Percentiles rank a stretch among this genome's conserved stretches.
phyloP scores from a whole-genome alignment of 169 alveolate genomes.

The Blepharisma undulans region DNA sequence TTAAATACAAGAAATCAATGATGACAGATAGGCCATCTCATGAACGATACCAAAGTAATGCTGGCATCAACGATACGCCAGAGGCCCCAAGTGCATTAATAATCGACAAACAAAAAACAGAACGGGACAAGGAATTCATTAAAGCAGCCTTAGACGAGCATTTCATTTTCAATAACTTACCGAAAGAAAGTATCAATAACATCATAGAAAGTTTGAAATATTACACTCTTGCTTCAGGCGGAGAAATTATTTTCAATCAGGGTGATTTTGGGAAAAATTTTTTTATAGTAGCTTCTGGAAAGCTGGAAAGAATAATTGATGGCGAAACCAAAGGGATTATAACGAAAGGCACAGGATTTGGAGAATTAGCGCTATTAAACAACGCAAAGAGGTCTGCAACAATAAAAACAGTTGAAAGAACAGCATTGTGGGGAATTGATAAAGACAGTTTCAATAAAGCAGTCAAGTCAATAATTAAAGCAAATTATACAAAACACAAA shows the following conservation, averaged over 20 bases:
- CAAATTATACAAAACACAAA: slow-evolving; percentile 88
- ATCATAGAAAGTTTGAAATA: not conserved
- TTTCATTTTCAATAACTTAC: slow-evolving; percentile 16
- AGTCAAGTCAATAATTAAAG: not conserved
- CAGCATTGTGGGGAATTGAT: slow-evolving; percentile 93
- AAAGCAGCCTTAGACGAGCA: not conserved
- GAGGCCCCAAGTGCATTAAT: slow-evolving; percentile 29
- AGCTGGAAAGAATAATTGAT: slow-evolving; percentile 86
- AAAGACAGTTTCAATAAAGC: slow-evolving; percentile 85
- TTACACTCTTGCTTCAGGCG: not conserved
- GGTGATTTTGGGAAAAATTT: slow-evolving; percentile 1
- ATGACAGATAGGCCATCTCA: not conserved
- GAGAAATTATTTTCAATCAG: not conserved
- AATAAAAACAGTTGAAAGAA: slow-evolving; percentile 86
- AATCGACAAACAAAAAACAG: not conserved
- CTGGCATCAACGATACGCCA: not conserved
- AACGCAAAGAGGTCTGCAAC: slow-evolving; percentile 94
- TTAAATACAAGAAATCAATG: not conserved
- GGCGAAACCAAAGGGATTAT: slow-evolving; percentile 85
- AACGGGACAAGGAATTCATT: not conserved
- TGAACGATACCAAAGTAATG: not conserved
- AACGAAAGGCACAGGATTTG: slow-evolving; percentile 92
- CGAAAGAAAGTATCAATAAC: not conserved
- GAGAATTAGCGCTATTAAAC: slow-evolving; percentile 92
- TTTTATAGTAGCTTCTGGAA: slow-evolving; percentile 35